Conservation (phyloP, 2,329 filamentous ascomycete genomes). For the Ilyonectria robusta region DNA sequence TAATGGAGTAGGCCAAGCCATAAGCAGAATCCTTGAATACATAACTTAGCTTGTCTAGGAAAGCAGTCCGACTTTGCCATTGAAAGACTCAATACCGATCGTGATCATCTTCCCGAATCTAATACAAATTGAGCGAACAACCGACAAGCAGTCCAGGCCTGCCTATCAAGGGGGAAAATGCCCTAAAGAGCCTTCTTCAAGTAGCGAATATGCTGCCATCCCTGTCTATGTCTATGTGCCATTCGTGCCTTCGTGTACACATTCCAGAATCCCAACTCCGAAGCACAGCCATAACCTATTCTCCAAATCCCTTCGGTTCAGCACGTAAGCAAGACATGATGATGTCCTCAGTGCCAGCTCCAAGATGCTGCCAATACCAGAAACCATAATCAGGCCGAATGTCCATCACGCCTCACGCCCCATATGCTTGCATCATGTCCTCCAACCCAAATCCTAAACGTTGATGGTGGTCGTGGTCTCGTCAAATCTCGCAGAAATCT, state of each 20-base stretch:
- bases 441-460: slow-evolving; percentile 34
- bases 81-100: neutral
- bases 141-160: neutral
- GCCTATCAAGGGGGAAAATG: neutral
- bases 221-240: slow-evolving; percentile 45
- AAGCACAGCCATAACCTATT: slow-evolving; percentile 19
- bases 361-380: slow-evolving; percentile 27
- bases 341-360: slow-evolving; percentile 31
- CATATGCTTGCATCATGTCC: slow-evolving; percentile 25
- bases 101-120: neutral
- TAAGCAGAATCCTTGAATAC: neutral
- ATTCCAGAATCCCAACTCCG: slow-evolving; percentile 36
- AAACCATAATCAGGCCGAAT: slow-evolving; percentile 28
- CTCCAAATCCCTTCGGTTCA: slow-evolving; percentile 13
- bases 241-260: slow-evolving; percentile 41
- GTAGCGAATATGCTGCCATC: slow-evolving; percentile 17
- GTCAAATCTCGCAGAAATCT: slow-evolving; percentile 33
- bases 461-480: slow-evolving; percentile 24
- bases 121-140: neutral
- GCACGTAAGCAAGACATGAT: slow-evolving; percentile 5
- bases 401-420: slow-evolving; percentile 33
- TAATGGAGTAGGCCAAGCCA: neutral
- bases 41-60: neutral
- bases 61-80: neutral
- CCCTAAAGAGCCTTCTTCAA: slow-evolving; percentile 4